Percentiles rank a stretch among this genome's conserved stretches.
phyloP scores from a whole-genome alignment of 2,329 filamentous ascomycete species.

The Fulvia fulva region DNA sequence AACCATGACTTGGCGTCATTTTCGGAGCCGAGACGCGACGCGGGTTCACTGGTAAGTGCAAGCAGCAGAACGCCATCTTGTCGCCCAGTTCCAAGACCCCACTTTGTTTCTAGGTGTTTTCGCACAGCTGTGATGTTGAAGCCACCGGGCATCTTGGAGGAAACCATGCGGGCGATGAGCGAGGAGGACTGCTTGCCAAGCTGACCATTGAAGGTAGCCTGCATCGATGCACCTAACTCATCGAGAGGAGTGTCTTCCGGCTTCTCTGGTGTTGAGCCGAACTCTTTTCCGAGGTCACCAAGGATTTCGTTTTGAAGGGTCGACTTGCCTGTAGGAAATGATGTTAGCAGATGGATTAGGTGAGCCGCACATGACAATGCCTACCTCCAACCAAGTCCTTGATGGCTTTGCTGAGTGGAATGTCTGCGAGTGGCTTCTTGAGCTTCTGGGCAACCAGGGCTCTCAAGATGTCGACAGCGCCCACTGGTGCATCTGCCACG shows the following conservation, averaged over 20 bases:
- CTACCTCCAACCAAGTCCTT: slow-evolving; percentile 96
- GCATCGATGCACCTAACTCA: slow-evolving; percentile 91
- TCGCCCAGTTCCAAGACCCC: slow-evolving; percentile 79
- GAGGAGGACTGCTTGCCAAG: slow-evolving; percentile 95
- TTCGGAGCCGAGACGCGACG: slow-evolving; percentile 83
- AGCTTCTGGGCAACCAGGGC: slow-evolving; percentile 92
- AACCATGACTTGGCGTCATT: slow-evolving; percentile 88
- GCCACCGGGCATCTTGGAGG: slow-evolving; percentile 98
- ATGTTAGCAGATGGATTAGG: not conserved
- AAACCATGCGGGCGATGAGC: slow-evolving; percentile 88
- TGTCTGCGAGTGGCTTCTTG: slow-evolving; percentile 85
- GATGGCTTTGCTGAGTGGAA: slow-evolving; percentile 93
- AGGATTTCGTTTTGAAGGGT: slow-evolving; percentile 98
- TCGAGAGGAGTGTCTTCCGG: slow-evolving; percentile 96
- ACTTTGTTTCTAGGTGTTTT: slow-evolving; percentile 91
- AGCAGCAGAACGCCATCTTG: slow-evolving; percentile 88
- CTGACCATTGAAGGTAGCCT: slow-evolving; percentile 97
- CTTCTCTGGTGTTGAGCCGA: slow-evolving; percentile 96
- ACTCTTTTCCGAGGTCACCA: slow-evolving; percentile 95
- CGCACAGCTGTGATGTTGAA: slow-evolving; percentile 97
- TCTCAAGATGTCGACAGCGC: slow-evolving; percentile 84
- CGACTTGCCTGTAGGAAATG: slow-evolving; percentile 73
- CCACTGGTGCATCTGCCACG: slow-evolving; percentile 80
- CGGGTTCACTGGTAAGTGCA: slow-evolving; percentile 87
- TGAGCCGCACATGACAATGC: slow-evolving; percentile 34